Base-by-base conservation (phyloP, 2,329 filamentous ascomycete genomes). In the Nannizzia gypsea region DNA sequence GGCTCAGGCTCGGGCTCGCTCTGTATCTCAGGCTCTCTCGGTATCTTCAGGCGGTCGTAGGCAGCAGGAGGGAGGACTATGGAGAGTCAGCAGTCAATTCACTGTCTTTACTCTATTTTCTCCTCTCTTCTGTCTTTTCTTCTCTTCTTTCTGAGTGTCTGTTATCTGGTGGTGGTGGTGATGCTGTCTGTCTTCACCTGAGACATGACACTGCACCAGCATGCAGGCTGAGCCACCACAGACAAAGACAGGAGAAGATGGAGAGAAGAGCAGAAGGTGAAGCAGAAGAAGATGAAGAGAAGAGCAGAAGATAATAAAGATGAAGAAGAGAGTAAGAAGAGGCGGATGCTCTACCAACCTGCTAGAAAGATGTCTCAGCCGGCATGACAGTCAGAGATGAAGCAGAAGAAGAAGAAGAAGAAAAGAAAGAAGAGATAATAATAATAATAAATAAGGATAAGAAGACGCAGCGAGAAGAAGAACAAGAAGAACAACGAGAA, bases 361-460 rank as follows among this genome's bases (percentile, higher is more conserved):
- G 31, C 36, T 36, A 59, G 36, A 31, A n/a, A n/a, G n/a, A 59
- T 52, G 31, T 50, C 44, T 50, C 44, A 50, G 34, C 31, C 22
- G 44, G 57, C 40, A 40, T 26, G 31, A 31, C 17, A 56, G 44
- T 6, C 6, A 56, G 34, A 57, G n/a, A 24, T 42, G 50, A 9
- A 60, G 17, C 15, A 17, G 22, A 34, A 56, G 24, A 36, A 34
- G 8, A 34, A 34, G 8, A 34, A 11, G 9, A 34, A 34, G 9
- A 36, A 36, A 11, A 36, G 1, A 3, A 36, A 6, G 3, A 36
- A 31, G 28, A 31, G 28, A 36, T 36, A 36, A 34, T 34, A 34
- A 36, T 36, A 36, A 36, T 3, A 11, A 13, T 36, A 11, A n/a
- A n/a, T n/a, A n/a, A n/a, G n/a, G n/a, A n/a, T n/a, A n/a, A n/a